phyloP scores from a whole-genome alignment of 1,284 basidiomycete species.

The Rugosomyces carneus region DNA sequence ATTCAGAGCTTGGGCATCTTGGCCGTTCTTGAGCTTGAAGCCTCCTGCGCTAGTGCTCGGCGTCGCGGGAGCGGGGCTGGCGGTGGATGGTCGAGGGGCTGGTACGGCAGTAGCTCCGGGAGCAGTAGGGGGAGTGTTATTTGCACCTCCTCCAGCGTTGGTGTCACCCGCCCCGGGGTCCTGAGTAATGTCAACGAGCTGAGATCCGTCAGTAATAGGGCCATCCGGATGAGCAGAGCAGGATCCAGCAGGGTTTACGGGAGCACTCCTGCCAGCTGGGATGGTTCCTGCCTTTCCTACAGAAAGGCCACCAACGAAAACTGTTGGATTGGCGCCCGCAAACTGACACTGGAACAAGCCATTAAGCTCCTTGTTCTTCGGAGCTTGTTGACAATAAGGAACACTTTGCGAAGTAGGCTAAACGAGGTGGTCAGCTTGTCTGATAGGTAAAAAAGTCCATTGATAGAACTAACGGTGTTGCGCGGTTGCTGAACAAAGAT shows the following conservation, averaged over 20 bases:
- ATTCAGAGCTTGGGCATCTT: conserved; percentile 36
- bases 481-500: conserved; percentile 48
- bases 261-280: conserved; percentile 29
- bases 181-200: conserved; percentile 35
- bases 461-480: conserved; percentile 24
- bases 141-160: conserved; percentile 11
- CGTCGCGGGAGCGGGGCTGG: conserved; percentile 3
- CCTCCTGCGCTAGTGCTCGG: conserved; percentile 13
- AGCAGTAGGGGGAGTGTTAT: conserved; percentile 3
- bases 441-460: not conserved
- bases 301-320: conserved; percentile 32
- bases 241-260: conserved; percentile 33
- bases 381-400: conserved; percentile 37
- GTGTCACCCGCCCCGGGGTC: conserved; percentile 33
- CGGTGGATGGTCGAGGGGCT: conserved; percentile 1
- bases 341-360: conserved; percentile 44
- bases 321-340: conserved; percentile 29
- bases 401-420: conserved; percentile 34
- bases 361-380: conserved; percentile 34
- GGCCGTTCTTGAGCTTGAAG: conserved; percentile 33
- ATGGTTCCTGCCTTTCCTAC: conserved; percentile 33
- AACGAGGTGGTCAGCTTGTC: not conserved
- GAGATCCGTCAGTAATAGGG: conserved; percentile 37
- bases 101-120: conserved; percentile 3
- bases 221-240: conserved; percentile 33